phyloP scores from a whole-genome alignment of 495 filamentous ascomycete genomes.

The Parathielavia hyrcaniae region DNA sequence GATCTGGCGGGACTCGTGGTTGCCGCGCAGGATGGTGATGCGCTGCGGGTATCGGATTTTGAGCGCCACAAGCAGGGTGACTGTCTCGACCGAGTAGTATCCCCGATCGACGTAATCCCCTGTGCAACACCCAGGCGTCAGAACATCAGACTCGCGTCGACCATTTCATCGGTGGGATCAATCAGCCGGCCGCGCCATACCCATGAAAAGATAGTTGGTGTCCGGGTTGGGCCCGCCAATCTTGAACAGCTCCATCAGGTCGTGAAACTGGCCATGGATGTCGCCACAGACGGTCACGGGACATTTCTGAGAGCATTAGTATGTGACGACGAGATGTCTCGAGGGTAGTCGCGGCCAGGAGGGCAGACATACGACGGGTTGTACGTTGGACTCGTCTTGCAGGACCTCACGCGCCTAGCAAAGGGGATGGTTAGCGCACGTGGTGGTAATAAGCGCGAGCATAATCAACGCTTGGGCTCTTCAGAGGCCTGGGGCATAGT shows the following conservation, averaged over 20 bases:
- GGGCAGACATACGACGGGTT: constrained; percentile 78
- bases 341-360: not conserved
- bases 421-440: constrained; percentile 5
- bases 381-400: constrained; percentile 95
- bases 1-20: constrained; percentile 96
- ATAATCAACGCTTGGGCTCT: too few species aligned
- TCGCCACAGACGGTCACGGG: constrained; percentile 90
- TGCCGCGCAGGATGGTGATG: constrained; percentile 93
- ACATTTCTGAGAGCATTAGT: constrained; percentile 62
- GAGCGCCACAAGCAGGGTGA: constrained; percentile 85
- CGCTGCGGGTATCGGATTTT: constrained; percentile 95
- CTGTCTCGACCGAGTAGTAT: constrained; percentile 95
- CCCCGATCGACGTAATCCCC: constrained; percentile 96
- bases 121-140: constrained; percentile 32
- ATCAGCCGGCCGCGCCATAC: constrained; percentile 42
- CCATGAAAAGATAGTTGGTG: constrained; percentile 95
- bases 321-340: not conserved
- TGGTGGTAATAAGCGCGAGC: constrained; percentile 8
- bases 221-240: constrained; percentile 88
- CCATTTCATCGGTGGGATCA: not conserved
- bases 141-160: constrained; percentile 10
- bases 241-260: constrained; percentile 91
- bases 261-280: constrained; percentile 91
- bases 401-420: constrained; percentile 86
- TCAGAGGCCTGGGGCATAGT: too few species aligned